Evolutionary conservation across 2,329 filamentous ascomycete genomes (phyloP), one percentile per base, ranked within the genome.

Genomic region (Fusarium piperis): DNA sequence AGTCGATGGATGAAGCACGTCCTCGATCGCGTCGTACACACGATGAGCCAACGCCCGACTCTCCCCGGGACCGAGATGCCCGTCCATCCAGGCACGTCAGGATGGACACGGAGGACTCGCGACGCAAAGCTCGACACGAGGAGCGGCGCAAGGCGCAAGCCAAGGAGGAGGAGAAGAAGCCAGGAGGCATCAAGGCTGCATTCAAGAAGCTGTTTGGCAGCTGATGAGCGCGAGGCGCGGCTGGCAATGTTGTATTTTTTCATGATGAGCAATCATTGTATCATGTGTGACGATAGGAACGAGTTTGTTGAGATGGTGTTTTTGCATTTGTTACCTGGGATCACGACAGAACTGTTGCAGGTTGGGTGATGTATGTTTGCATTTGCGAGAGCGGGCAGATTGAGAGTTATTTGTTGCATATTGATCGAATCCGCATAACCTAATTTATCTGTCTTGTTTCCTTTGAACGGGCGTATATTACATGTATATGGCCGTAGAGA

Each of bases 21-120:
- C 64, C 64, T 41, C 68, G 74, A 18, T 69, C 73, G n/a, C 73
- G 76, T 35, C 67, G 70, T 51, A 67, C 67, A 41, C 72, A 67
- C 46, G 72, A 74, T 23, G 74, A 71, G 0, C 57, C 65, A 33
- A 57, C 56, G 15, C 60, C 64, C 23, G 73, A 75, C 15, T 60
- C 62, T 46, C 39, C 70, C 36, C 68, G 71, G 15, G 69, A 74
- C n/a, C 60, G 58, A 30, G 68, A 68, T 26, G 23, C 72, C 12
- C 67, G 65, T 26, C 68, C 71, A 46, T 65, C 74, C 8, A 75
- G 71, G 28, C 67, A 74, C 16, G 53, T 74, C 26, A 78, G 73
- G 60, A 77, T 78, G n/a, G 79, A 79, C 20, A 67, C 79, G 2
- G 81, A 82, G 65, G 76, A 81, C 67, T 77, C 71, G 16, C 80